Percentiles rank a stretch among this genome's conserved stretches.
These are phyloP conservation scores for Corymbia maculata DNA, from an alignment of 345 rosid genomes.

Conservation along the genomic window DNA sequence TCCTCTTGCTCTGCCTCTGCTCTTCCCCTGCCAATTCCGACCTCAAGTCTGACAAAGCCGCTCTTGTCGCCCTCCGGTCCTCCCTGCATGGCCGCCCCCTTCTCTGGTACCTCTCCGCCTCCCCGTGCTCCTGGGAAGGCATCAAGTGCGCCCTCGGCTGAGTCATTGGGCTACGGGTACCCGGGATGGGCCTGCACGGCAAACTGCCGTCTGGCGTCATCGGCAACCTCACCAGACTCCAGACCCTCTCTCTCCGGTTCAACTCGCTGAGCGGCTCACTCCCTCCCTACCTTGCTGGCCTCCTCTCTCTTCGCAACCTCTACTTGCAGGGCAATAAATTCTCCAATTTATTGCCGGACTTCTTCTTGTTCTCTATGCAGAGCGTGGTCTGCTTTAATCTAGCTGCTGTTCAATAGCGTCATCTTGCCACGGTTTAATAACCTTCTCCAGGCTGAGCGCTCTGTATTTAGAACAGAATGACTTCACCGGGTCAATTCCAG, in stretches of 20 bases:
- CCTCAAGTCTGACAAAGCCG: too few species aligned
- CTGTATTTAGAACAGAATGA: too few species aligned
- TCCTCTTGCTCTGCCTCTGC: too few species aligned
- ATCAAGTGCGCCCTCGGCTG: constrained; percentile 26
- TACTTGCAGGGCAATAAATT: constrained; percentile 64
- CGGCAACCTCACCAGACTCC: constrained; percentile 62
- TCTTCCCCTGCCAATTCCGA: too few species aligned
- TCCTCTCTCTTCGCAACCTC: constrained; percentile 49
- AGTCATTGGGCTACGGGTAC: constrained; percentile 51
- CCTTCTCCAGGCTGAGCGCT: too few species aligned
- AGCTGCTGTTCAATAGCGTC: constrained; percentile 51
- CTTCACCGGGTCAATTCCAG: too few species aligned
- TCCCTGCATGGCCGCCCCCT: too few species aligned
- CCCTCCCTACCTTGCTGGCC: constrained; percentile 59
- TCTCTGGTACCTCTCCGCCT: too few species aligned
- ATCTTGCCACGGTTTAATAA: constrained; percentile 29
- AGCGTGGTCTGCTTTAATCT: constrained; percentile 62
- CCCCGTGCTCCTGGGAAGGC: too few species aligned
- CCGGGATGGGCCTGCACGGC: constrained; percentile 69
- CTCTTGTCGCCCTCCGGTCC: too few species aligned
- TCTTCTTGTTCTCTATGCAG: constrained; percentile 34
- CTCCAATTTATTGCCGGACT: constrained; percentile 67
- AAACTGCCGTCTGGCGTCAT: constrained; percentile 48
- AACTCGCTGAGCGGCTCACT: constrained; percentile 54
- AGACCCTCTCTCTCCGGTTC: constrained; percentile 70